These are phyloP conservation scores for Talaromyces wortmannii DNA, from an alignment of 495 filamentous ascomycete genomes.

Conservation along the genomic window DNA sequence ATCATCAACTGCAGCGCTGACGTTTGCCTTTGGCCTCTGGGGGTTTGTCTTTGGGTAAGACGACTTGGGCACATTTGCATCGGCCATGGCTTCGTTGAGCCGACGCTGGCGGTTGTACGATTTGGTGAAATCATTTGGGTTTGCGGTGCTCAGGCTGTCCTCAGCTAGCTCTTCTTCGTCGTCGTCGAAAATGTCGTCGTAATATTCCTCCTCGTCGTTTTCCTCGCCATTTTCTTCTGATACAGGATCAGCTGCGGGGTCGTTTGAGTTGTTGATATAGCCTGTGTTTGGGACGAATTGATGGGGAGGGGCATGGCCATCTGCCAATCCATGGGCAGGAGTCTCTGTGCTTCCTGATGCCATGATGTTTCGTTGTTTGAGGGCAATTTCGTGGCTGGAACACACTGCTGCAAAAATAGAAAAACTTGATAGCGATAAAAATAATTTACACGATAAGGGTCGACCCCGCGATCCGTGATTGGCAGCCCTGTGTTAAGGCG, in stretches of 20 bases:
- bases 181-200: constrained; percentile 54
- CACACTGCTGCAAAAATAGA: neutral
- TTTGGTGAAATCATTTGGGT: constrained; percentile 71
- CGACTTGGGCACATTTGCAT: constrained; percentile 48
- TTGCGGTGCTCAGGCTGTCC: constrained; percentile 50
- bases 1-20: constrained; percentile 71
- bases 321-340: constrained; percentile 22
- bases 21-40: constrained; percentile 80
- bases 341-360: neutral
- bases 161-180: constrained; percentile 52
- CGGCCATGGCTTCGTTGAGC: constrained; percentile 49
- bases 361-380: neutral
- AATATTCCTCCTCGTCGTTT: constrained; percentile 44
- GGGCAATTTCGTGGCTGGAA: neutral
- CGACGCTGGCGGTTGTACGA: constrained; percentile 81
- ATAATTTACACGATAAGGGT: no score
- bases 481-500: no score
- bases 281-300: constrained; percentile 50
- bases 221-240: constrained; percentile 21
- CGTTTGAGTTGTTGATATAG: constrained; percentile 29
- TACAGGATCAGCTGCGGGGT: constrained; percentile 28
- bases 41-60: constrained; percentile 68
- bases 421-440: neutral
- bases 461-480: no score
- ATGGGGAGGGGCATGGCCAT: constrained; percentile 42